Percentiles rank a stretch among this genome's conserved stretches.
Conservation (phyloP, 495 filamentous ascomycete species). For the Hapsidospora chrysogenum region DNA sequence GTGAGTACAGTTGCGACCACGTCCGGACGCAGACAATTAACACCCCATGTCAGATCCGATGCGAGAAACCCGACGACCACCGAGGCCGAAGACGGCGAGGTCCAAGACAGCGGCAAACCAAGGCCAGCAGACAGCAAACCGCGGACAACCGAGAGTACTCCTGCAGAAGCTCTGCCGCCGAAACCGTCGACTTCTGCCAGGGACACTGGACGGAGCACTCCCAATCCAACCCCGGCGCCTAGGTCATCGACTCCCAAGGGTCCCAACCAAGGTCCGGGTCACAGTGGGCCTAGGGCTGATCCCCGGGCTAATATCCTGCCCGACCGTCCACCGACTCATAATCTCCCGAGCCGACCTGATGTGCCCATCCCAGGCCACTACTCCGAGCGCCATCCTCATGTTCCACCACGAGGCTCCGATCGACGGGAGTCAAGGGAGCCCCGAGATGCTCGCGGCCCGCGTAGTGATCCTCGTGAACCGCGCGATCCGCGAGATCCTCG, state of each 20-base stretch:
- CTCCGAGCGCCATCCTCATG: conserved; percentile 19
- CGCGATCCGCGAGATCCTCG: conserved; percentile 11
- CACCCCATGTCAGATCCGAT: conserved; percentile 15
- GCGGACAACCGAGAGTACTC: too few species aligned
- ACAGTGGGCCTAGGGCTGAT: conserved; percentile 4
- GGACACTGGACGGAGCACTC: conserved; percentile 1
- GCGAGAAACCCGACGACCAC: conserved; percentile 15
- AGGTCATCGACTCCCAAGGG: conserved; percentile 3
- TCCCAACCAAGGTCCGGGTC: conserved; percentile 1
- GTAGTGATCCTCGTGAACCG: conserved; percentile 15
- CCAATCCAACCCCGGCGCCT: conserved; percentile 5
- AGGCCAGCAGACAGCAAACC: conserved; percentile 1
- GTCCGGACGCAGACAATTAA: too few species aligned
- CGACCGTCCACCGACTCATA: conserved; percentile 16
- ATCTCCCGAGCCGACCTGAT: conserved; percentile 27
- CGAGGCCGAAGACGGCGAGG: conserved; percentile 69
- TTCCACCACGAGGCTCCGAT: conserved; percentile 9
- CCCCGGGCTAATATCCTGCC: conserved; percentile 9
- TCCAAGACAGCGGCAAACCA: conserved; percentile 33
- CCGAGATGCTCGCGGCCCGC: conserved; percentile 6
- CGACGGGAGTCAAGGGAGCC: conserved; percentile 15
- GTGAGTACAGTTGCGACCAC: too few species aligned
- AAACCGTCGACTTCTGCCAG: not conserved
- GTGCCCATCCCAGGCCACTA: conserved; percentile 21
- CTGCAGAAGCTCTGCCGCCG: conserved; percentile 1